phyloP scores from a whole-genome alignment of 768 basidiomycete species.

The Pluteus cervinus region DNA sequence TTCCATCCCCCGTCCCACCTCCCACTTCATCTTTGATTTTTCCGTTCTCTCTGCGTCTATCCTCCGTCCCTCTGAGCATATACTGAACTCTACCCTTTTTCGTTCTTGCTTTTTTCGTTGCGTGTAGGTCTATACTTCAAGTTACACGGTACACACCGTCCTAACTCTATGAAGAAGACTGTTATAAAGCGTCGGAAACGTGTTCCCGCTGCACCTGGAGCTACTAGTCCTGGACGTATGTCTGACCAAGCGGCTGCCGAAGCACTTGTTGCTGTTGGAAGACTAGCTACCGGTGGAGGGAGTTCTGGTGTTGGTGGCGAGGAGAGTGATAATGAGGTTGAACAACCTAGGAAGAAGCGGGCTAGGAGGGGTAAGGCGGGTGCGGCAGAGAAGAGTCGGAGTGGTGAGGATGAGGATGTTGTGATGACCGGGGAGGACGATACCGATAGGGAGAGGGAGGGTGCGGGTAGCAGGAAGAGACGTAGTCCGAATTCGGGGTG shows the following conservation, averaged over 20 bases:
- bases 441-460: conserved; percentile 15
- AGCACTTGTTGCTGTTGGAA: conserved; percentile 79
- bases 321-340: conserved; percentile 38
- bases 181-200: conserved; percentile 98
- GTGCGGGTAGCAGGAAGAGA: conserved; percentile 11
- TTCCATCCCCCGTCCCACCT: no score
- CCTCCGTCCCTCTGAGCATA: conserved; percentile 8
- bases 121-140: conserved; percentile 97
- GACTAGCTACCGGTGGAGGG: conserved; percentile 32
- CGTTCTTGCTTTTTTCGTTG: no score
- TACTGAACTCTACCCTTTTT: conserved; percentile 8
- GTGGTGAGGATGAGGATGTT: conserved; percentile 39
- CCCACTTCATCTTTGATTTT: no score
- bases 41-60: neutral
- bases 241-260: conserved; percentile 88
- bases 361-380: conserved; percentile 27
- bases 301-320: conserved; percentile 27
- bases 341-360: conserved; percentile 57
- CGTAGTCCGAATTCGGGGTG: conserved; percentile 22
- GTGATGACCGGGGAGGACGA: conserved; percentile 41
- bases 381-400: conserved; percentile 10
- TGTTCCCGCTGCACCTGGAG: conserved; percentile 82
- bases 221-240: conserved; percentile 33
- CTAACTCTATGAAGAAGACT: conserved; percentile 98
- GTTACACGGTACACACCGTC: conserved; percentile 93